Conservation (phyloP, 2,329 filamentous ascomycete species). For the Basipetospora chlamydospora region DNA sequence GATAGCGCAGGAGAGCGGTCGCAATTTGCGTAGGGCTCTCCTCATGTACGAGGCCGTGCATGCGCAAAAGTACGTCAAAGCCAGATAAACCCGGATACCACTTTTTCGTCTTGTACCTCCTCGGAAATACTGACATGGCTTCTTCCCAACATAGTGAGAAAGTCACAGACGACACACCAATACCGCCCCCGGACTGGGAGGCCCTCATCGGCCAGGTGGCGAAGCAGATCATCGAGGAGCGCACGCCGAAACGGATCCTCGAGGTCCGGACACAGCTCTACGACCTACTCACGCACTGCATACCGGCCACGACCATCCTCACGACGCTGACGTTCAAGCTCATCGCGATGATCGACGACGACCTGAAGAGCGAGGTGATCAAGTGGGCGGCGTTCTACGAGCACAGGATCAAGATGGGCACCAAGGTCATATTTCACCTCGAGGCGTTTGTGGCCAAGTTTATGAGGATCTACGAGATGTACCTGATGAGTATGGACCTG, state of each 20-base stretch:
- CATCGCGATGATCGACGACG: slow-evolving; percentile 74
- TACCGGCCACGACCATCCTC: slow-evolving; percentile 83
- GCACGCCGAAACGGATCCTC: slow-evolving; percentile 77
- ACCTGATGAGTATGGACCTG: slow-evolving; percentile 71
- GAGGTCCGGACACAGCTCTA: slow-evolving; percentile 90
- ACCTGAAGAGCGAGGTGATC: slow-evolving; percentile 79
- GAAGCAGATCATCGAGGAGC: slow-evolving; percentile 85
- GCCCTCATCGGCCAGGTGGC: slow-evolving; percentile 78
- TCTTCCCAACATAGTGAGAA: slow-evolving; percentile 51
- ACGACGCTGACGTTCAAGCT: slow-evolving; percentile 93
- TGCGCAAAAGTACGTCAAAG: slow-evolving; percentile 65
- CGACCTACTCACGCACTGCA: slow-evolving; percentile 92
- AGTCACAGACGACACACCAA: slow-evolving; percentile 72
- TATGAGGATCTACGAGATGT: slow-evolving; percentile 92
- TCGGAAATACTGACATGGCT: slow-evolving; percentile 15
- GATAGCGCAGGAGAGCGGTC: slow-evolving; percentile 79
- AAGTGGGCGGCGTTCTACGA: slow-evolving; percentile 97
- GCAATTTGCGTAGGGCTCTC: slow-evolving; percentile 78
- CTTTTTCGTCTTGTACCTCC: neutral
- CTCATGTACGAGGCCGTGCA: slow-evolving; percentile 97
- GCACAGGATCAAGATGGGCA: slow-evolving; percentile 81
- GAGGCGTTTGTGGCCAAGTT: slow-evolving; percentile 98
- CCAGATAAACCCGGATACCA: neutral
- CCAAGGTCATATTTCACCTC: slow-evolving; percentile 93
- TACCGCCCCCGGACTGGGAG: slow-evolving; percentile 95